Base-by-base conservation (phyloP, 202 grass and related monocot species). In the Schoenoplectus tabernaemontani region DNA sequence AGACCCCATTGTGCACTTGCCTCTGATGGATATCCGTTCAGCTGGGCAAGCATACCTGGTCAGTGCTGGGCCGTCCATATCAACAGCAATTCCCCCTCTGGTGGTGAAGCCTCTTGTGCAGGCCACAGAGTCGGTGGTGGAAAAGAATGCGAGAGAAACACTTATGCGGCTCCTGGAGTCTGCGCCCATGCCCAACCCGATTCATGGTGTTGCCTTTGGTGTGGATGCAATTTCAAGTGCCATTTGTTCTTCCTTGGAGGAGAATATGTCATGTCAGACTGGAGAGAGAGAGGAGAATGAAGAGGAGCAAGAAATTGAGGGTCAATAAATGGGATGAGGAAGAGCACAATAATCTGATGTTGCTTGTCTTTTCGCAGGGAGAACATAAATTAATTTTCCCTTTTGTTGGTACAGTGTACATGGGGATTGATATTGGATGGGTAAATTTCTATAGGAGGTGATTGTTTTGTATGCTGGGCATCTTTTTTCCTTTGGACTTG, bases 121-220 rank as follows among this genome's bases (percentile, higher is more conserved):
- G 33, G 64, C 86, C 78, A 50, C 89, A 65, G 94, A 97, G 85
- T 90, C 89, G 0, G 9, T 92, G 53, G 85, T 87, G 0, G 89
- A 97, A 71, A 97, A 88, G 78, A 97, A 85, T 85, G 91, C 91
- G 30, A 94, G 95, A 83, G 91, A 98, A 59, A 98, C 95, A 71
- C 78, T 98, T 56, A 85, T 87, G 87, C 91, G 88, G 78, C 95
- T 98, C 50, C 76, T 98, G 85, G 86, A 90, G 43, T 97, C 89
- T 4, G 65, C 87, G 71, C 89, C 91, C 53, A 50, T 80, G 36
- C 4, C 70, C 17, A 61, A 63, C 37, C 77, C 89, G 59, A 46
- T 92, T 2, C 91, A 86, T 58, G 69, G 67, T 13, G 83, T 81
- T 1, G 32, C 87, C 12, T 82, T 78, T 85, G 83, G 80, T 57